Evolutionary conservation across 2,329 filamentous ascomycete species (phyloP).

Genomic region (Arthrobotrys sinensis): DNA sequence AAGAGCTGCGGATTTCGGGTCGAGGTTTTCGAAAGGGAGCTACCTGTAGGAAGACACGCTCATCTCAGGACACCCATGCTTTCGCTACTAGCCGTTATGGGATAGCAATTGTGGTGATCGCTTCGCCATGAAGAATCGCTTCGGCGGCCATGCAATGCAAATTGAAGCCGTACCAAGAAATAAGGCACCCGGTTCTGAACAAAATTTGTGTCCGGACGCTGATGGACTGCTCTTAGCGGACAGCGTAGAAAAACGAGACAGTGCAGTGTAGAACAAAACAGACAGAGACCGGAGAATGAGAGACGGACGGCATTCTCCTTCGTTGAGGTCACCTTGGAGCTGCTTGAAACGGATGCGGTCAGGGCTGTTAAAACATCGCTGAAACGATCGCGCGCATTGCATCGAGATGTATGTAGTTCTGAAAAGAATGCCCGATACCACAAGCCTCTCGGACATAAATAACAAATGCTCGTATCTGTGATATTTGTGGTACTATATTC

Average conservation of each 20-base stretch:
- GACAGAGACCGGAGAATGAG: conserved; percentile 3
- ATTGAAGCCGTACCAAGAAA: conserved; percentile 22
- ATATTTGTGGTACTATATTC: neutral
- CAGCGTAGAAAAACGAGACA: neutral
- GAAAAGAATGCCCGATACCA: neutral
- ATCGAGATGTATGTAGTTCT: conserved; percentile 3
- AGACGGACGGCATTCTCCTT: conserved; percentile 2
- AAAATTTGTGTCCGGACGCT: conserved; percentile 11
- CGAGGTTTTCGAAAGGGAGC: conserved; percentile 82
- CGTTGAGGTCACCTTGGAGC: conserved; percentile 13
- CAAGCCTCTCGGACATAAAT: conserved; percentile 1
- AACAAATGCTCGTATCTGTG: neutral
- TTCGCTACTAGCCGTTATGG: conserved; percentile 12
- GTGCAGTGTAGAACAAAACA: neutral
- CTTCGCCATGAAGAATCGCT: conserved; percentile 27
- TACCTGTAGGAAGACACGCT: conserved; percentile 70
- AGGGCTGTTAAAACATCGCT: conserved; percentile 44
- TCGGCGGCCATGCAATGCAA: conserved; percentile 18
- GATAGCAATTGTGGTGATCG: conserved; percentile 31
- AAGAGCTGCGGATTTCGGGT: conserved; percentile 84
- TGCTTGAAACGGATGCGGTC: conserved; percentile 54
- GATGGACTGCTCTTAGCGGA: conserved; percentile 13
- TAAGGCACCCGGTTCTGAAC: conserved; percentile 11
- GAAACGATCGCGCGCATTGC: conserved; percentile 40
- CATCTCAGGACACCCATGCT: conserved; percentile 4